Evolutionary conservation across 2,329 filamentous ascomycete genomes (phyloP).

Genomic region (Fusarium humuli): DNA sequence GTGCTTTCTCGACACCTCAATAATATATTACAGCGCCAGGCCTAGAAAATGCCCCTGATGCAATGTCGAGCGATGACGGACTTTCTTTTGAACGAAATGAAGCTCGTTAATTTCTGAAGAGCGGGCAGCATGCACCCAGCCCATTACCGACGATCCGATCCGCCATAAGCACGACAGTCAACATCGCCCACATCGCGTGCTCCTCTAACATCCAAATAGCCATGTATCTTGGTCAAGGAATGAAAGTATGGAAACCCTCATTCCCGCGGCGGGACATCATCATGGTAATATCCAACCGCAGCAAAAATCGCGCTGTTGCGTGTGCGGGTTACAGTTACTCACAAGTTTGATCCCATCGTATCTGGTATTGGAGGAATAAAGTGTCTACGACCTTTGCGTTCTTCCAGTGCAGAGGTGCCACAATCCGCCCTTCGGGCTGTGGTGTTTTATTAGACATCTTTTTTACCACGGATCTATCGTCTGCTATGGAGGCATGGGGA

Average conservation of each 20-base stretch:
- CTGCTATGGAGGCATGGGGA: neutral
- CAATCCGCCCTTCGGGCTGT: neutral
- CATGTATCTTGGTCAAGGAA: neutral
- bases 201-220: neutral
- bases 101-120: neutral
- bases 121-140: slow-evolving; percentile 14
- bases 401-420: neutral
- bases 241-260: neutral
- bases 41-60: neutral
- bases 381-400: neutral
- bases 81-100: slow-evolving; percentile 6
- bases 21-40: slow-evolving; percentile 1
- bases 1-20: slow-evolving; percentile 15
- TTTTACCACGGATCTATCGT: slow-evolving; percentile 2
- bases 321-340: slow-evolving; percentile 1
- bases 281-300: slow-evolving; percentile 1
- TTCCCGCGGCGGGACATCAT: neutral
- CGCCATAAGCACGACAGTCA: slow-evolving; percentile 22
- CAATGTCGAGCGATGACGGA: neutral
- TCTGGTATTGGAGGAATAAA: neutral
- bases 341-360: neutral
- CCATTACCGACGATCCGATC: slow-evolving; percentile 39
- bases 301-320: slow-evolving; percentile 19
- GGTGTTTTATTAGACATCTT: slow-evolving; percentile 2
- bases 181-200: slow-evolving; percentile 4